Evolutionary conservation across 2,329 filamentous ascomycete genomes (phyloP).

Genomic region (Tolypocladium nubicola): DNA sequence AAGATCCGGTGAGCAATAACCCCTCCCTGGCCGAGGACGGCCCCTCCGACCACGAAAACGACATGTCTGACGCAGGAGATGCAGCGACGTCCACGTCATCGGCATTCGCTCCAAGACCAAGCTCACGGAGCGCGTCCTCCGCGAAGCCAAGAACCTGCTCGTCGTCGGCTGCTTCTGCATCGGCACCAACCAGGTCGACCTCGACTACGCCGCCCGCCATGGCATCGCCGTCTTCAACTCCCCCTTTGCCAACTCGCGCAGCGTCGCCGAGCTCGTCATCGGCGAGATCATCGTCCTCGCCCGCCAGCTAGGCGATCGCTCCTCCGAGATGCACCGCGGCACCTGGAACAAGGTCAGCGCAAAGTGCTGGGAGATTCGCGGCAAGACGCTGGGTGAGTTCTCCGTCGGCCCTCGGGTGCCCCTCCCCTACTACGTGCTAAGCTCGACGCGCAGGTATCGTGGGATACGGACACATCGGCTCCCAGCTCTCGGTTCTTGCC

Average conservation of each 20-base stretch:
- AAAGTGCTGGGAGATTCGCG: conserved; percentile 96
- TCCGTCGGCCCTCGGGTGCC: neutral
- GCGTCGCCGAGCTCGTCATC: conserved; percentile 93
- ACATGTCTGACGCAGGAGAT: neutral
- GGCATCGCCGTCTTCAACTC: conserved; percentile 99
- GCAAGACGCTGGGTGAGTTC: conserved; percentile 75
- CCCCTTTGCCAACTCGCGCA: conserved; percentile 94
- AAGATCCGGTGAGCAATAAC: conserved; percentile 72
- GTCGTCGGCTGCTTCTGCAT: conserved; percentile 99
- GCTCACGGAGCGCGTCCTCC: conserved; percentile 73
- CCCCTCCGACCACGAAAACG: neutral
- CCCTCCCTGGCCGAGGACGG: neutral
- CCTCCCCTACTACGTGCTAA: neutral
- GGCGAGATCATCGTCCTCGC: conserved; percentile 86
- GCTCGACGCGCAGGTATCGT: conserved; percentile 58
- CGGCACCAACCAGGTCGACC: conserved; percentile 89
- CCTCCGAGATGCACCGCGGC: conserved; percentile 85
- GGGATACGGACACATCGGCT: conserved; percentile 95
- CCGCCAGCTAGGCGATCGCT: conserved; percentile 86
- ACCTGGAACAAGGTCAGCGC: conserved; percentile 97
- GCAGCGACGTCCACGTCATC: conserved; percentile 88
- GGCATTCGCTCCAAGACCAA: conserved; percentile 98
- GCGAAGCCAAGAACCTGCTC: conserved; percentile 85
- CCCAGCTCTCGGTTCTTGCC: conserved; percentile 87
- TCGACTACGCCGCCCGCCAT: conserved; percentile 69